A percentile compares a stretch with the other conserved stretches of the same genome.
Conservation (phyloP, 352 stramenopile genomes). For the Pythium angustatum region DNA sequence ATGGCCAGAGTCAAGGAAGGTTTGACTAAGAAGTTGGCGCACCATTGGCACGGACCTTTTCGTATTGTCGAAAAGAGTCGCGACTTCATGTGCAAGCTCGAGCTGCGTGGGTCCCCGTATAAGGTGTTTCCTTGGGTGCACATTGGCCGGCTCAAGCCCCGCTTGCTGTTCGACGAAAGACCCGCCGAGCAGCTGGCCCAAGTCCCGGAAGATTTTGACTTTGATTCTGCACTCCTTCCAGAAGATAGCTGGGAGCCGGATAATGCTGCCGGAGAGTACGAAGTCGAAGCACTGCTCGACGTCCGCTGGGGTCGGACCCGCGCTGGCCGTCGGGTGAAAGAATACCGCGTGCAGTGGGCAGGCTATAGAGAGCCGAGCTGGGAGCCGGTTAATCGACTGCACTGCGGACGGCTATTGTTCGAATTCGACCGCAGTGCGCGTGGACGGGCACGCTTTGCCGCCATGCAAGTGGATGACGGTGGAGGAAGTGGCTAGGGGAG, state of each 20-base stretch:
- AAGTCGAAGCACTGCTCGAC: constrained; percentile 23
- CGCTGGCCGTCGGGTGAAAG: neutral
- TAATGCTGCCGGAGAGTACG: constrained; percentile 12
- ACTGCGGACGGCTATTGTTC: constrained; percentile 20
- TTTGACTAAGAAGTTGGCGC: constrained; percentile 26
- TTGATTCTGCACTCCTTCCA: constrained; percentile 29
- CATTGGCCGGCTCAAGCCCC: constrained; percentile 30
- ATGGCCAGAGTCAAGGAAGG: constrained; percentile 2
- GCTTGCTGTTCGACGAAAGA: constrained; percentile 8
- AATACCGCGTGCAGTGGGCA: constrained; percentile 28
- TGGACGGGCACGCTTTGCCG: constrained; percentile 8
- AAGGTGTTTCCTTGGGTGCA: constrained; percentile 28
- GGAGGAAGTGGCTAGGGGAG: no score
- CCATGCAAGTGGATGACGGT: constrained; percentile 23
- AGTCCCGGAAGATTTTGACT: constrained; percentile 22
- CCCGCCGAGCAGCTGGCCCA: neutral
- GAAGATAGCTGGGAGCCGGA: constrained; percentile 31
- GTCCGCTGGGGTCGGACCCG: constrained; percentile 15
- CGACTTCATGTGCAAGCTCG: constrained; percentile 15
- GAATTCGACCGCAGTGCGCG: constrained; percentile 20
- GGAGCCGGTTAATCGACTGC: constrained; percentile 7
- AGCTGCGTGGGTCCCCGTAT: constrained; percentile 10
- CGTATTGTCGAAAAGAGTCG: neutral
- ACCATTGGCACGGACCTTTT: constrained; percentile 36
- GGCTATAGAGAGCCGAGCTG: constrained; percentile 26